Conservation (phyloP, 352 stramenopile genomes). For the Plasmopara halstedii region DNA sequence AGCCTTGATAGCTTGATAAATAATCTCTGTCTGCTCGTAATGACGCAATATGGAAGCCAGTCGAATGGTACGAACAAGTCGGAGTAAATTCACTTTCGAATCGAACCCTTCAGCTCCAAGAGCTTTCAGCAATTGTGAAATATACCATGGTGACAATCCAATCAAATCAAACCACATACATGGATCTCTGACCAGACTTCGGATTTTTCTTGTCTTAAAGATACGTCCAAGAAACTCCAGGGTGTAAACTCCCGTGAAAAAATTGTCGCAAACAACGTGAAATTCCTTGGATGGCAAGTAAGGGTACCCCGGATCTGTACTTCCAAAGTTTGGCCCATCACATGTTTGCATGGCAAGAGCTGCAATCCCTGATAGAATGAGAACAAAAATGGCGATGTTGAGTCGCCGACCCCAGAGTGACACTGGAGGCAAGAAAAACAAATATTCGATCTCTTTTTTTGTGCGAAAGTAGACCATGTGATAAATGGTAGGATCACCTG, state of each 20-base stretch:
- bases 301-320: conserved; percentile 50
- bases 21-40: conserved; percentile 52
- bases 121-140: conserved; percentile 20
- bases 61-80: conserved; percentile 43
- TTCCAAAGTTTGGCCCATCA: conserved; percentile 44
- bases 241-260: conserved; percentile 47
- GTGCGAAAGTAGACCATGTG: conserved; percentile 37
- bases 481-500: conserved; percentile 18
- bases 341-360: conserved; percentile 54
- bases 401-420: conserved; percentile 30
- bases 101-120: conserved; percentile 1
- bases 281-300: conserved; percentile 30
- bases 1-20: conserved; percentile 43
- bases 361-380: conserved; percentile 43
- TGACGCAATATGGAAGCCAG: conserved; percentile 46
- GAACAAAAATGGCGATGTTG: conserved; percentile 38
- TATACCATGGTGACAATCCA: conserved; percentile 51
- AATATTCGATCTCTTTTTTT: conserved; percentile 26
- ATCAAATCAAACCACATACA: conserved; percentile 50
- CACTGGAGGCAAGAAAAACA: conserved; percentile 35
- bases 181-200: conserved; percentile 24
- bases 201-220: conserved; percentile 19
- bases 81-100: conserved; percentile 32
- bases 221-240: conserved; percentile 42
- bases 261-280: conserved; percentile 29